Conservation (phyloP, 371 early-diverging fungal genomes). For the Mortierella polycephala region DNA sequence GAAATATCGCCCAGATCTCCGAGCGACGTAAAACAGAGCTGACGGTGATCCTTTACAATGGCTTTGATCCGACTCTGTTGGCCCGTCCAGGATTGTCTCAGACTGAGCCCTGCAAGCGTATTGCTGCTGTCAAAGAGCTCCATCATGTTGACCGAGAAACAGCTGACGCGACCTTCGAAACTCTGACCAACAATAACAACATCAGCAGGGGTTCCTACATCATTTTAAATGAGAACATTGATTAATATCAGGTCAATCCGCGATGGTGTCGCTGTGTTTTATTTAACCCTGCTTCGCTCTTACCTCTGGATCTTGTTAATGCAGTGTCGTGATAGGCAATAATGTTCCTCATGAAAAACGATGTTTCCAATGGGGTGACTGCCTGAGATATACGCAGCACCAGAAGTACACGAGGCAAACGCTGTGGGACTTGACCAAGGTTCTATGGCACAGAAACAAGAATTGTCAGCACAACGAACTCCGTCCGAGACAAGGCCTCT, state of each 20-base stretch:
- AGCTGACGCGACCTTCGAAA: conserved; percentile 69
- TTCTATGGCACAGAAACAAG: conserved; percentile 53
- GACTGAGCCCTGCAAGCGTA: conserved; percentile 66
- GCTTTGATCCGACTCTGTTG: conserved; percentile 66
- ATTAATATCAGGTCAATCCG: not conserved
- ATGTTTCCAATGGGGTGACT: conserved; percentile 63
- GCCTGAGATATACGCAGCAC: conserved; percentile 74
- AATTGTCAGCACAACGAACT: not conserved
- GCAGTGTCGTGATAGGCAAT: conserved; percentile 66
- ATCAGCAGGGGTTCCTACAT: conserved; percentile 74
- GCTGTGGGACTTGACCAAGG: conserved; percentile 68
- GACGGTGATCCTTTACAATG: conserved; percentile 56
- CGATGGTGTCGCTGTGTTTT: not conserved
- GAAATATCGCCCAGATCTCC: conserved; percentile 65
- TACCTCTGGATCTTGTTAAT: conserved; percentile 46
- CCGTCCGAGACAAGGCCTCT: not conserved
- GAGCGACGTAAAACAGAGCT: conserved; percentile 61
- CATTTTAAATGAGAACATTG: not conserved
- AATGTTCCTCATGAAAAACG: conserved; percentile 69
- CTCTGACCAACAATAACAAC: conserved; percentile 70
- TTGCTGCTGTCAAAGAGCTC: conserved; percentile 79
- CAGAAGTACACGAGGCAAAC: conserved; percentile 75
- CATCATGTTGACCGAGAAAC: conserved; percentile 78
- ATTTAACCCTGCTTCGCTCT: not conserved
- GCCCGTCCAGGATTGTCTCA: conserved; percentile 77